Base-by-base conservation (phyloP, 2,329 filamentous ascomycete genomes). In the Tolypocladium endophyticum region DNA sequence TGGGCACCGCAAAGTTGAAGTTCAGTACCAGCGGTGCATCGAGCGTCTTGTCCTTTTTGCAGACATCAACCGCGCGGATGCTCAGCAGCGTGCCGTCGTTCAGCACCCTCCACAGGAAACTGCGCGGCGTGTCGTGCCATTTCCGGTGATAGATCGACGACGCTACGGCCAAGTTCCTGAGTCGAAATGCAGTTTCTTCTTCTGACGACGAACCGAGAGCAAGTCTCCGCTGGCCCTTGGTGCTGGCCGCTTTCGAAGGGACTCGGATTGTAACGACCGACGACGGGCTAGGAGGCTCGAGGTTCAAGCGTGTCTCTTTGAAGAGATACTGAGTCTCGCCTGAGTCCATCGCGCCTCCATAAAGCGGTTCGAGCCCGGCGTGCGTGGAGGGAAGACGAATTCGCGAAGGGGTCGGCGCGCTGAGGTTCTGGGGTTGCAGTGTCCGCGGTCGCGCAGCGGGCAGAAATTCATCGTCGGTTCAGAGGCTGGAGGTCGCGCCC, bases 31-130 rank as follows among this genome's bases (percentile, higher is more conserved):
- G 77, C 64, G 87, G 85, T 59, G 89, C 85, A 73, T 95, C 90
- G 52, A 79, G 74, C 28, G 85, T 82, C 65, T 79, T 81, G 62
- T 80, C 81, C 64, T 80, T 83, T 76, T 83, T 92, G 71, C 85
- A 88, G 64, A 97, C 76, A 74, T 99, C 94, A 61, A 90, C 85
- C 47, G 86, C 87, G 69, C 90, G 88, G 57, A 99, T 81, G 74
- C 94, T 93, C 66, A 99, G 80, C 63, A 91, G 79, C 65, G 84
- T 89, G 68, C 86, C 85, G 67, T 90, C 86, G 69, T 96, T 88
- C 62, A 97, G 76, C 45, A 97, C 82, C 66, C 93, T 85, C 94
- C 94, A 99, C 55, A 96, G 81, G 70, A 97, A 95, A 73, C 85
- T 90, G 70, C 89, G 87, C 45, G 94, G 94, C 64, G 88, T 87